Evolutionary conservation across 768 basidiomycete genomes (phyloP), one percentile per base, ranked within the genome.

Genomic region (Amylocystis lapponica): DNA sequence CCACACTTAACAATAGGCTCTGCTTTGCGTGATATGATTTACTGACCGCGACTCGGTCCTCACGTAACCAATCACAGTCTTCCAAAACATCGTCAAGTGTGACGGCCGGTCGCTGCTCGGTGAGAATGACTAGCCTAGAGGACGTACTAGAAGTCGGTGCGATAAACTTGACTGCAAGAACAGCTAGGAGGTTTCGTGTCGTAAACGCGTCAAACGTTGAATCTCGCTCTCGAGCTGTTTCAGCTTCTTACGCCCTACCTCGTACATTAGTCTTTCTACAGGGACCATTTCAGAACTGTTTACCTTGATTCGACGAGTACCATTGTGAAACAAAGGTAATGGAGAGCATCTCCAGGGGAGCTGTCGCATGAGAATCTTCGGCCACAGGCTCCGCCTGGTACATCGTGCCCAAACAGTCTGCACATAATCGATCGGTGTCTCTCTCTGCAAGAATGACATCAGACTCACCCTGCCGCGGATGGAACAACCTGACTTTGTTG

Each of bases 311-410:
- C 0, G 76, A 76, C 1, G 68, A 66, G 55, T 91, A 91, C 55
- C 90, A 88, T 16, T 71, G 68, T 1, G 82, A 73, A 36, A 74
- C 68, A 53, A 92, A 91, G 14, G 71, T 71, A 19, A 87, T 70
- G 5, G 78, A 65, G 52, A 81, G 74, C 9, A 91, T 66, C 52
- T 89, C 86, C 4, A 92, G 67, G 20, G 81, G 78, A 13, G 78
- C 61, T 2, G 72, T 71, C n/a, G 66, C 66, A 45, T 73, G 66
- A 46, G 44, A 39, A 37, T 46, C 47, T 4, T 88, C 84, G 54
- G 78, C 78, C 13, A 90, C 62, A 7, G 88, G 87, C 47, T 88
- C 86, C 0, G 85, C 87, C 42, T 79, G 68, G 61, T 83, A 89
- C 0, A 76, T 67, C 9, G 74, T 79, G 2, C 84, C 86, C 23